A percentile compares a stretch with the other conserved stretches of the same genome.
These are phyloP conservation scores for Fusarium pseudoanthophilum DNA, from an alignment of 2,329 filamentous ascomycete species.

Conservation along the genomic window DNA sequence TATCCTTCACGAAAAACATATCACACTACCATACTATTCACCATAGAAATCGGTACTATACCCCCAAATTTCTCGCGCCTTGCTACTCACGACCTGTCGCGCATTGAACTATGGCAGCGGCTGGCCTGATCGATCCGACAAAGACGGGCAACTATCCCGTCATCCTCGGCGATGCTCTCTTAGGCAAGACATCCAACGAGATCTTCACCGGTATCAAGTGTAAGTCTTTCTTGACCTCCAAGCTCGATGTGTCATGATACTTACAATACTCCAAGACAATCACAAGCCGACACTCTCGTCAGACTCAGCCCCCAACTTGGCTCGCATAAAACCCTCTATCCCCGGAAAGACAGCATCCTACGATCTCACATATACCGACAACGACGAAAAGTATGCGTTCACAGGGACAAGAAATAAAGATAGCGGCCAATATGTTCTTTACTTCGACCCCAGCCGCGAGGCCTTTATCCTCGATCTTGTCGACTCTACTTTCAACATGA, in stretches of 20 bases:
- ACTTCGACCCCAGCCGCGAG: constrained; percentile 80
- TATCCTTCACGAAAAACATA: neutral
- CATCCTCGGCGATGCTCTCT: constrained; percentile 69
- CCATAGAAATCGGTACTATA: neutral
- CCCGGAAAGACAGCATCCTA: constrained; percentile 63
- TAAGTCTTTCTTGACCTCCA: constrained; percentile 51
- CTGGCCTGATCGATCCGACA: constrained; percentile 66
- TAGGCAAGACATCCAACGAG: constrained; percentile 66
- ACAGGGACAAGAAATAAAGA: constrained; percentile 67
- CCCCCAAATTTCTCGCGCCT: neutral
- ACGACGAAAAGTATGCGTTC: constrained; percentile 68
- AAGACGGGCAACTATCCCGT: constrained; percentile 71
- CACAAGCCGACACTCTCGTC: constrained; percentile 67
- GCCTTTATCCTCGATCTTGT: constrained; percentile 85
- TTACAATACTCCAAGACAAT: constrained; percentile 61
- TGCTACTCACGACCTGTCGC: neutral
- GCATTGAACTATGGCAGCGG: constrained; percentile 36
- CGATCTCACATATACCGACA: constrained; percentile 65
- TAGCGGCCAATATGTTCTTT: constrained; percentile 71
- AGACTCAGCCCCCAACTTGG: constrained; percentile 58
- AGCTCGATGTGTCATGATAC: neutral
- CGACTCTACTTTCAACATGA: constrained; percentile 88
- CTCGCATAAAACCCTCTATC: constrained; percentile 63
- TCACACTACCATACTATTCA: neutral
- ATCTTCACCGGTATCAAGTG: constrained; percentile 70